Percentiles rank a stretch among this genome's conserved stretches.
These are phyloP conservation scores for Geopyxis carbonaria DNA, from an alignment of 495 filamentous ascomycete species.

Conservation along the genomic window DNA sequence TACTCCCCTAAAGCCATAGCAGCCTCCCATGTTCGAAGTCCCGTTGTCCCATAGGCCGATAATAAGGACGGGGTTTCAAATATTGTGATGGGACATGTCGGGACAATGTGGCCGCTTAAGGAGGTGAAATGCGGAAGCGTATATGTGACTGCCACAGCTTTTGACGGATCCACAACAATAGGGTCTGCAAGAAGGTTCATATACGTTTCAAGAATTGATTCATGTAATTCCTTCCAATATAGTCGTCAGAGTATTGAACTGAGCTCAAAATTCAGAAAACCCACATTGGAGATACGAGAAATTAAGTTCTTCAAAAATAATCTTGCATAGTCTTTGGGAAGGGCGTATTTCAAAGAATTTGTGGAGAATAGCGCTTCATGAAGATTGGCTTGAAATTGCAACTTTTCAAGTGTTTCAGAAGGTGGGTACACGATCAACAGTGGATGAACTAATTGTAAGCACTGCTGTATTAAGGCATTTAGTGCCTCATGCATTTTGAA, in stretches of 20 bases:
- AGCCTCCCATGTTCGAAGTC: slow-evolving; percentile 85
- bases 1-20: slow-evolving; percentile 69
- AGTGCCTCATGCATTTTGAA: too few species aligned
- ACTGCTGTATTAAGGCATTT: slow-evolving; percentile 7
- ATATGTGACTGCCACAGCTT: slow-evolving; percentile 16
- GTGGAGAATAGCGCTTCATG: slow-evolving; percentile 11
- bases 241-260: background rate
- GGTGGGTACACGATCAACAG: slow-evolving; percentile 11
- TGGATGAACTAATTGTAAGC: slow-evolving; percentile 20
- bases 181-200: slow-evolving; percentile 10
- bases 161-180: slow-evolving; percentile 1
- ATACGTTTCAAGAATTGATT: slow-evolving; percentile 16
- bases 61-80: slow-evolving; percentile 61
- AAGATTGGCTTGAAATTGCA: slow-evolving; percentile 12
- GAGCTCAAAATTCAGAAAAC: slow-evolving; percentile 5
- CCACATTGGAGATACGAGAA: slow-evolving; percentile 1
- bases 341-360: slow-evolving; percentile 9
- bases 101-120: slow-evolving; percentile 7
- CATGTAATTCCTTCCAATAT: slow-evolving; percentile 6
- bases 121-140: slow-evolving; percentile 16
- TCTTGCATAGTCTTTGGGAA: background rate
- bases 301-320: background rate
- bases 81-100: slow-evolving; percentile 32
- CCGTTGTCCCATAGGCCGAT: slow-evolving; percentile 61
- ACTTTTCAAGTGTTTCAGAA: slow-evolving; percentile 5